These are phyloP conservation scores for Boeremia lycopersici DNA, from an alignment of 2,329 filamentous ascomycete genomes.

Conservation along the genomic window DNA sequence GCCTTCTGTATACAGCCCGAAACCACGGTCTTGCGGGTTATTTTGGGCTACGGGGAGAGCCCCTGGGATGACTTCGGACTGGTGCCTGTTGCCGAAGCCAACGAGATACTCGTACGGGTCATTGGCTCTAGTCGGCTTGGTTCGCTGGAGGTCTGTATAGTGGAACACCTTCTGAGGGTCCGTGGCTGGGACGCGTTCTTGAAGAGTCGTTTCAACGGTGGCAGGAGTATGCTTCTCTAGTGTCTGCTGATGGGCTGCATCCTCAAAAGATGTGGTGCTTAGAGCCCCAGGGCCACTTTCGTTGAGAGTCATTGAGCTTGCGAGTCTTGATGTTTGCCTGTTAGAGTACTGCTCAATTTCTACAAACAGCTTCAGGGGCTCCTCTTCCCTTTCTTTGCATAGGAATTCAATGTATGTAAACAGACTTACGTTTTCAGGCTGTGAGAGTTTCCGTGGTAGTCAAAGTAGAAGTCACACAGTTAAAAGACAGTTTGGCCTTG, in stretches of 20 bases:
- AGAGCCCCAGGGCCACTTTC: background rate
- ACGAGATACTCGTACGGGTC: constrained; percentile 48
- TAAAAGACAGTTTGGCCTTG: background rate
- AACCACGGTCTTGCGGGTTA: constrained; percentile 18
- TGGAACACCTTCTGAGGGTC: constrained; percentile 48
- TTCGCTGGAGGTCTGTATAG: constrained; percentile 46
- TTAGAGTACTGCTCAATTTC: background rate
- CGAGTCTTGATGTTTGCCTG: background rate
- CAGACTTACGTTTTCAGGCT: background rate
- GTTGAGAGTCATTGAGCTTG: background rate
- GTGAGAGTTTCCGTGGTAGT: background rate
- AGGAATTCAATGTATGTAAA: too few relatives aligned
- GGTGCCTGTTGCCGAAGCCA: constrained; percentile 49
- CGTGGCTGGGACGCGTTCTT: constrained; percentile 42
- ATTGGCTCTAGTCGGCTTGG: constrained; percentile 45
- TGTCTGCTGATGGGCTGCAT: background rate
- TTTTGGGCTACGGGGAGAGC: constrained; percentile 46
- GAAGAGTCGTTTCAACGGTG: background rate
- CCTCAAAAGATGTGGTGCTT: background rate
- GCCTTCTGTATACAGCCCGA: constrained; percentile 54
- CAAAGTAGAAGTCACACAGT: background rate
- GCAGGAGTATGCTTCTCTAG: background rate
- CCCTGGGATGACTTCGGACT: constrained; percentile 52
- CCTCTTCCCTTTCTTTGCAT: too few relatives aligned
- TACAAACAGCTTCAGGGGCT: too few relatives aligned